Base-by-base conservation (phyloP, 1,284 basidiomycete genomes). In the Puccinia coronata region DNA sequence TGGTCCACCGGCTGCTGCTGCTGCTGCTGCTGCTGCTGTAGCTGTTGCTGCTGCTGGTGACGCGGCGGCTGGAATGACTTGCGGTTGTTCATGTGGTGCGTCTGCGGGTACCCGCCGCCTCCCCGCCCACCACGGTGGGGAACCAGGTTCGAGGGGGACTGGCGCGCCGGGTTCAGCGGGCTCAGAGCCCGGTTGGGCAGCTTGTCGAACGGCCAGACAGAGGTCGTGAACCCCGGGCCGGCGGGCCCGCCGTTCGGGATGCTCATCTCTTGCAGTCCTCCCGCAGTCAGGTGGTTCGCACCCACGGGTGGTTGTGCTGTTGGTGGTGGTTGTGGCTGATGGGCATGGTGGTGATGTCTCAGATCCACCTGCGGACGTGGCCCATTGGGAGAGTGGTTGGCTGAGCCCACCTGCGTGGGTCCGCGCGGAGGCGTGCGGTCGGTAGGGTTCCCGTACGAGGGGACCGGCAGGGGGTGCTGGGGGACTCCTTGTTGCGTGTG, bases 131-230 rank as follows among this genome's bases (percentile, higher is more conserved):
- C 51, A 23, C 51, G 72, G 61, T 74, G 74, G 39, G 39, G 3
- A 41, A 23, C 39, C 5, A 41, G 31, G 47, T 23, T 61, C 34
- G 59, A n/a, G 1, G 43, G 61, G 3, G 75, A 77, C 20, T 65
- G 43, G 5, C 41, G 36, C 2, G 75, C 75, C 11, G 75, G 75
- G 34, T 77, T 77, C 14, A 77, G 61, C 8, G 75, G 75, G 34
- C 75, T 77, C 20, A 77, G 34, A 23, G 75, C 75, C 2, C 75
- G 57, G 28, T 65, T 77, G 16, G 75, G 75, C 8, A 31, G 25
- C 36, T 77, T 65, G 41, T 65, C 75, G 57, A 51, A 39, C 61
- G 69, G 43, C 69, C 69, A 71, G 11, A 20, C 61, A 28, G 47
- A 67, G 43, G 23, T 41, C 57, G 34, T 43, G 55, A 63, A 47